These are phyloP conservation scores for Polymyxa betae DNA, from an alignment of 208 protist species.

Conservation along the genomic window DNA sequence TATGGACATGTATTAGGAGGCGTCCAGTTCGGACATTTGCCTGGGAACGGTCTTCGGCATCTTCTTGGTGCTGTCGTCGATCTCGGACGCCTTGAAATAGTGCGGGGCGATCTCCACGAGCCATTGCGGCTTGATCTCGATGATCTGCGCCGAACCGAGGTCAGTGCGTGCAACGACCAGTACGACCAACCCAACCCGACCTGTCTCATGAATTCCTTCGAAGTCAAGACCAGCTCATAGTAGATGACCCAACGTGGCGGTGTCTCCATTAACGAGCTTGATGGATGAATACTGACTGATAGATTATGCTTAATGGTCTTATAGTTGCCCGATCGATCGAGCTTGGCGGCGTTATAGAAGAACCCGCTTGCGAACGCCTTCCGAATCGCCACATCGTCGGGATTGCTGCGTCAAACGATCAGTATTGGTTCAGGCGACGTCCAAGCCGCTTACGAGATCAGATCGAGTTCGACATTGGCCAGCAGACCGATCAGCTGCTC, in stretches of 20 bases:
- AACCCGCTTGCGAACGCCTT: conserved; percentile 74
- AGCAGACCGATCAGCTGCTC: conserved; percentile 80
- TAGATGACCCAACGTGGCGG: conserved; percentile 95
- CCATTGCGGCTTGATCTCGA: conserved; percentile 74
- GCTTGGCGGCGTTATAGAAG: conserved; percentile 84
- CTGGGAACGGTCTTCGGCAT: conserved; percentile 59
- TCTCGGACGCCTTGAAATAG: conserved; percentile 78
- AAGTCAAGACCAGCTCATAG: conserved; percentile 91
- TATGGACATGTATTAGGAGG: too few relatives aligned
- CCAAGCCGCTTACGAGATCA: conserved; percentile 53
- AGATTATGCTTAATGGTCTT: conserved; percentile 81
- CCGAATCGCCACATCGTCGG: conserved; percentile 55
- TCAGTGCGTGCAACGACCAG: conserved; percentile 55
- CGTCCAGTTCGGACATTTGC: background rate
- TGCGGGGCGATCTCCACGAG: conserved; percentile 89
- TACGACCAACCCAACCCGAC: conserved; percentile 68
- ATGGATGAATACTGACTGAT: conserved; percentile 74
- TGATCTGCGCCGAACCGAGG: background rate
- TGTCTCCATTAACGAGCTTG: conserved; percentile 69
- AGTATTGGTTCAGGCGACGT: background rate
- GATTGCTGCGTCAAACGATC: background rate
- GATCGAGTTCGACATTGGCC: conserved; percentile 83
- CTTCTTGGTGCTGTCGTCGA: conserved; percentile 64
- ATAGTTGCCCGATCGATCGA: conserved; percentile 76
- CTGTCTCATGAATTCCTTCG: conserved; percentile 94